phyloP scores from a whole-genome alignment of 1,284 basidiomycete genomes.

The Neotropicomus parvogracilis region DNA sequence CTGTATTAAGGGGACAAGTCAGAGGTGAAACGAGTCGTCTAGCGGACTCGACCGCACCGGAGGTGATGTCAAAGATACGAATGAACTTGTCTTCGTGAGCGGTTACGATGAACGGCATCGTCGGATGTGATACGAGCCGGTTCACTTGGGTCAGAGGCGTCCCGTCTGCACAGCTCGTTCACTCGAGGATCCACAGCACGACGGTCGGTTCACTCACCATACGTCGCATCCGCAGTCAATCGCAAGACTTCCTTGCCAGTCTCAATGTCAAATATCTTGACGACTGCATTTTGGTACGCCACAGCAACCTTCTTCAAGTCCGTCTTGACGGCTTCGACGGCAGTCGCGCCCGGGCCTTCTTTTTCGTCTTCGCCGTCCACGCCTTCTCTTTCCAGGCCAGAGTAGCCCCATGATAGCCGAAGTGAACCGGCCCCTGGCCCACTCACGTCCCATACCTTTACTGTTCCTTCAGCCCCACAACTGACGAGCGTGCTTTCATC shows the following conservation, averaged over 20 bases:
- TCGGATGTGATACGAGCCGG: slow-evolving; percentile 87
- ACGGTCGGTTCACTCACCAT: slow-evolving; percentile 48
- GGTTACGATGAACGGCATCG: slow-evolving; percentile 82
- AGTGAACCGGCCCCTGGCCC: slow-evolving; percentile 56
- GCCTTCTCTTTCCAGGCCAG: slow-evolving; percentile 56
- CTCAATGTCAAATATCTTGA: slow-evolving; percentile 89
- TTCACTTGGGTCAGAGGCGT: slow-evolving; percentile 81
- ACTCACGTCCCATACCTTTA: slow-evolving; percentile 91
- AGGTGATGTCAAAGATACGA: slow-evolving; percentile 81
- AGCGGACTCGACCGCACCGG: slow-evolving; percentile 68
- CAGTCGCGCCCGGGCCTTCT: slow-evolving; percentile 69
- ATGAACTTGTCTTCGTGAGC: slow-evolving; percentile 95
- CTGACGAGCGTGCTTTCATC: slow-evolving; percentile 82
- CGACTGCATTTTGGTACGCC: slow-evolving; percentile 85
- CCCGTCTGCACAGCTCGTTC: slow-evolving; percentile 47
- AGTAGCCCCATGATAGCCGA: slow-evolving; percentile 76
- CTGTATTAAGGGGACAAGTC: slow-evolving; percentile 37
- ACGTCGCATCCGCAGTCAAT: slow-evolving; percentile 65
- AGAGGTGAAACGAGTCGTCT: too few species aligned
- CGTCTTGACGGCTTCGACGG: slow-evolving; percentile 76
- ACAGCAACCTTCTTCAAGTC: slow-evolving; percentile 83
- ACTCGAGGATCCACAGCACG: slow-evolving; percentile 3
- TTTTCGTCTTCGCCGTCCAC: slow-evolving; percentile 46
- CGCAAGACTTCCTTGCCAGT: slow-evolving; percentile 75
- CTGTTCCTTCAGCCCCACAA: slow-evolving; percentile 85